Base-by-base conservation (phyloP, 768 basidiomycete genomes). In the Amanita brunnescens region DNA sequence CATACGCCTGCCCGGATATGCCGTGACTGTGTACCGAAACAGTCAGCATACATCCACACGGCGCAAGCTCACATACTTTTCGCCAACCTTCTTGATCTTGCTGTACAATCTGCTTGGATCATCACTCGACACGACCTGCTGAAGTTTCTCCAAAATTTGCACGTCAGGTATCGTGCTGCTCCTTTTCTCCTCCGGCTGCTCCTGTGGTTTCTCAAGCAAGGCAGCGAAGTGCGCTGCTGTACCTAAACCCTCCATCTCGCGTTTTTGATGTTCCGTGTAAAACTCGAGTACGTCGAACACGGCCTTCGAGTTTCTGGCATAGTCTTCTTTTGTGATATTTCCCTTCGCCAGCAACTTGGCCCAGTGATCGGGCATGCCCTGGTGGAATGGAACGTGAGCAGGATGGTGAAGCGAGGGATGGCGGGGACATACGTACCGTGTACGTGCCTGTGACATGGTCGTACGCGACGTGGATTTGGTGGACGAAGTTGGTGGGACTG, bases 351-450 rank as follows among this genome's bases (percentile, higher is more conserved):
- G 78, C n/a, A 99, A 76, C 55, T 93, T 90, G 61, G 81, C 89
- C 95, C 95, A 99, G 72, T 95, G 91, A 51, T 96, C 93, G 8
- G 95, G 95, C 65, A 99, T 81, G 52, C 95, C 95, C 91, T 93
- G 57, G 24, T 39, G 26, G 35, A 7, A 7, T n/a, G 23, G 33
- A 21, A 45, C 33, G 51, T 35, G 49, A 41, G 43, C 33, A 44
- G 49, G 47, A 38, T 46, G 18, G 35, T 34, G 21, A 33, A 46
- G 24, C 13, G 23, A 26, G 13, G n/a, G n/a, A n/a, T n/a, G 37
- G 26, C 23, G 13, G 48, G 16, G 29, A 45, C 5, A 4, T 6
- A 47, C 88, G 59, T 60, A 90, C 91, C 13, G 94, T 97, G 67
- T 98, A 99, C 13, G 84, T 91, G 9, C 95, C 95, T 37, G 87